Conservation (phyloP, 2,329 filamentous ascomycete genomes). For the Fusarium sp. region DNA sequence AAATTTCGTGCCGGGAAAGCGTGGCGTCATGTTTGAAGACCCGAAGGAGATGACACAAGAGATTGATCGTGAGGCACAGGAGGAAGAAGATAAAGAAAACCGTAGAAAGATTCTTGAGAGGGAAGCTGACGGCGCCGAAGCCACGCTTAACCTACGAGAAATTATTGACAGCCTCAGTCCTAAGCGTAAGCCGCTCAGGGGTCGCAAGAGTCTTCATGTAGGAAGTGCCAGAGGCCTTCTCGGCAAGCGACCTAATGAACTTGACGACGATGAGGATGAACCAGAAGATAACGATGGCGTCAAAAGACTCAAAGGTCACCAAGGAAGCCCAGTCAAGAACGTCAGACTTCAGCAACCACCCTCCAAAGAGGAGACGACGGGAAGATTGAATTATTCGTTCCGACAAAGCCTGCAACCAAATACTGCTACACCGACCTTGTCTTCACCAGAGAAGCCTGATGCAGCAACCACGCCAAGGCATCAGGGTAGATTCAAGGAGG, state of each 20-base stretch:
- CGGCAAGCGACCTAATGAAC: slow-evolving; percentile 77
- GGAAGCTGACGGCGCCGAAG: slow-evolving; percentile 59
- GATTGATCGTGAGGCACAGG: slow-evolving; percentile 66
- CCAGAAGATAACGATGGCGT: slow-evolving; percentile 67
- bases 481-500: slow-evolving; percentile 64
- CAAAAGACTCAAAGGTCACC: slow-evolving; percentile 76
- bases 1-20: slow-evolving; percentile 67
- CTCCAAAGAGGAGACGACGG: slow-evolving; percentile 72
- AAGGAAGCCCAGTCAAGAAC: slow-evolving; percentile 81
- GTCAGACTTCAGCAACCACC: slow-evolving; percentile 75
- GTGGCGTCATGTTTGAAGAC: slow-evolving; percentile 70
- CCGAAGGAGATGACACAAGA: slow-evolving; percentile 70
- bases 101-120: slow-evolving; percentile 64
- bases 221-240: slow-evolving; percentile 78
- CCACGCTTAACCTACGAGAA: slow-evolving; percentile 74
- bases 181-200: slow-evolving; percentile 72
- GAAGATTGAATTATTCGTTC: slow-evolving; percentile 62
- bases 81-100: slow-evolving; percentile 70
- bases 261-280: slow-evolving; percentile 69
- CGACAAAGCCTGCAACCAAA: slow-evolving; percentile 57
- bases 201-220: slow-evolving; percentile 79
- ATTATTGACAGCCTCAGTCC: slow-evolving; percentile 83
- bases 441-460: slow-evolving; percentile 57
- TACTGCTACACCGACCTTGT: slow-evolving; percentile 56
- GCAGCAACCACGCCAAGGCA: slow-evolving; percentile 64